Base-by-base conservation (phyloP, 495 filamentous ascomycete species). In the Talaromyces adpressus region DNA sequence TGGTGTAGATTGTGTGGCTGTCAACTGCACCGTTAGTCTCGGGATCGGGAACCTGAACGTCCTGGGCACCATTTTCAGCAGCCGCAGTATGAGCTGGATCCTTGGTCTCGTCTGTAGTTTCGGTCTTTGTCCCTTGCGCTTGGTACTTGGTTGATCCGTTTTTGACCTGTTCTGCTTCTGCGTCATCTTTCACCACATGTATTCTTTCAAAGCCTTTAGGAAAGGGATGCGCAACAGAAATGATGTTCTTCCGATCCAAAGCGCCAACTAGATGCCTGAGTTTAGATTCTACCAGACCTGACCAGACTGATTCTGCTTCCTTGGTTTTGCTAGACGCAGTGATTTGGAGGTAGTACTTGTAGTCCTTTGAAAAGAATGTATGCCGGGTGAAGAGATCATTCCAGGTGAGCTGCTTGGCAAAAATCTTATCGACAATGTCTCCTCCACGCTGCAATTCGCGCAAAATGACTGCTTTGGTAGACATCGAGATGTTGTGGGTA, bases 281-380 rank as follows among this genome's bases (percentile, higher is more conserved):
- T 73, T 92, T 97, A 4, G 94, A 98, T 75, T 97, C 91, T 7
- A 98, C 90, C 36, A 91, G 85, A 8, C 94, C 93, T 32, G 91
- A 91, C 92, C 94, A 98, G 36, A 86, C 81, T 14, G 89, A 83
- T 67, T 95, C 89, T 1, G 89, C 88, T 64, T 97, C 91, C 68
- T 91, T 93, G 25, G 87, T 91, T 62, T 81, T 90, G 74, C 91
- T 92, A 0, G 90, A 87, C n/a, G 92, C 84, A 49, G 93, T 87
- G 62, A 98, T 87, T 63, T 87, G 89, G 54, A 98, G 84, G 72
- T 98, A 98, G 71, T 97, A 97, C 73, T 91, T 96, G 78, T 96
- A 96, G 59, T 87, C 92, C 41, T 84, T 68, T 2, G 95, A 95
- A 77, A 98, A 98, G 74, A 98, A 98, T 1, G 85, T 88, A 72